These are phyloP conservation scores for Physcia stellaris DNA, from an alignment of 495 filamentous ascomycete genomes.

Conservation along the genomic window DNA sequence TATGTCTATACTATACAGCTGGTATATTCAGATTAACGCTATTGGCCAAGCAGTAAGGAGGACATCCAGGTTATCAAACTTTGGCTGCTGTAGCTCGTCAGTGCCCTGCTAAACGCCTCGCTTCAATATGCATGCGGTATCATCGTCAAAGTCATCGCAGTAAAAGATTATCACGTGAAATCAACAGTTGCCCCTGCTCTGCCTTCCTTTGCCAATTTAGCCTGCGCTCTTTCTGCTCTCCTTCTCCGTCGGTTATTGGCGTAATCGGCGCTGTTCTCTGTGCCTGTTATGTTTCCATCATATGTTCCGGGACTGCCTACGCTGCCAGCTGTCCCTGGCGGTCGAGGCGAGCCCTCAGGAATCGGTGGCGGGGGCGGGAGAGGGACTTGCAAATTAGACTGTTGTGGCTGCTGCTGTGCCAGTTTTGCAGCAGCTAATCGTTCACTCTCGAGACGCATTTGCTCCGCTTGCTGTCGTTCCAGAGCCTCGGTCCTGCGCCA, in stretches of 20 bases:
- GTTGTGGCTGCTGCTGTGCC: conserved; percentile 9
- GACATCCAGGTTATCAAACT: no score
- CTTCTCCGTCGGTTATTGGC: conserved; percentile 38
- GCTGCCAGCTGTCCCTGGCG: conserved; percentile 26
- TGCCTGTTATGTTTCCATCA: conserved; percentile 35
- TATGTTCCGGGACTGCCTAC: conserved; percentile 27
- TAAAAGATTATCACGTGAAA: conserved; percentile 8
- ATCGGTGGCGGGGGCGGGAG: conserved; percentile 22
- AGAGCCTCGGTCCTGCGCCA: conserved; percentile 39
- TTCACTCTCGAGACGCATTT: conserved; percentile 31
- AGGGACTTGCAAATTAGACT: conserved; percentile 3
- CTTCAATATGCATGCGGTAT: no score
- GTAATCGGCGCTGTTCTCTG: conserved; percentile 39
- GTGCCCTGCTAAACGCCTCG: no score
- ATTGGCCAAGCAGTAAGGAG: no score
- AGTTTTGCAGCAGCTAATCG: conserved; percentile 18
- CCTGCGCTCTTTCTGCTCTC: conserved; percentile 36
- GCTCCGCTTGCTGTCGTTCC: conserved; percentile 36
- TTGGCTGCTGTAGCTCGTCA: no score
- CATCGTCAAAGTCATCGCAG: no score
- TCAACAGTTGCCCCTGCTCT: conserved; percentile 13
- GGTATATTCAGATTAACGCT: no score
- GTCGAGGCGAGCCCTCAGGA: conserved; percentile 24
- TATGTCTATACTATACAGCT: no score
- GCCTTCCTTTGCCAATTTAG: conserved; percentile 32